Percentiles rank a stretch among this genome's conserved stretches.
phyloP scores from a whole-genome alignment of 768 basidiomycete genomes.

The Suillus spraguei region DNA sequence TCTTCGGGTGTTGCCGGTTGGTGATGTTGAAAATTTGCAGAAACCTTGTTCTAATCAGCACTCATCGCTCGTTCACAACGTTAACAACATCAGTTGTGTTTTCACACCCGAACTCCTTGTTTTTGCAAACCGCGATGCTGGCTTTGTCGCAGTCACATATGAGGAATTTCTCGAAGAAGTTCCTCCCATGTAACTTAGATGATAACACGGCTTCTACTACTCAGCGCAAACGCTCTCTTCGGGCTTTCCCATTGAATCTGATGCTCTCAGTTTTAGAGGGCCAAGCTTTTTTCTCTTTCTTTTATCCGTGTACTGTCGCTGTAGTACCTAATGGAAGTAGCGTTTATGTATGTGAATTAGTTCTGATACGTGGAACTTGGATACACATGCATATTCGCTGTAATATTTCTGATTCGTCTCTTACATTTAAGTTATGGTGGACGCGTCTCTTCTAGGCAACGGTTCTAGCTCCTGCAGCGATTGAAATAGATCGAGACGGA shows the following conservation, averaged over 20 bases:
- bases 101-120: no score
- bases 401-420: neutral
- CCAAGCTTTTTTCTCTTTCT: neutral
- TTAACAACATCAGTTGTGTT: neutral
- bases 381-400: neutral
- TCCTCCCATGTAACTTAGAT: neutral
- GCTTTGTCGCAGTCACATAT: neutral
- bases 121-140: neutral
- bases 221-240: neutral
- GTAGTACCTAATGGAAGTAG: neutral
- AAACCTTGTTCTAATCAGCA: neutral
- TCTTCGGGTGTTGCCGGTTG: neutral
- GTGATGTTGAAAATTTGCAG: neutral
- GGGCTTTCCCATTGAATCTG: neutral
- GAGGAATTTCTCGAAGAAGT: neutral
- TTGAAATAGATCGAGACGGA: neutral
- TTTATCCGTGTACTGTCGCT: neutral
- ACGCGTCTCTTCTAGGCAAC: neutral
- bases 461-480: neutral
- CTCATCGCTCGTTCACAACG: neutral
- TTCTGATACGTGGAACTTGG: neutral
- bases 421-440: neutral
- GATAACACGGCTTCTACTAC: neutral
- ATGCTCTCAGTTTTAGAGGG: neutral
- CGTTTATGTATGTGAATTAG: neutral